Evolutionary conservation across 2,329 filamentous ascomycete genomes (phyloP).

Genomic region (Diaporthe velutina): DNA sequence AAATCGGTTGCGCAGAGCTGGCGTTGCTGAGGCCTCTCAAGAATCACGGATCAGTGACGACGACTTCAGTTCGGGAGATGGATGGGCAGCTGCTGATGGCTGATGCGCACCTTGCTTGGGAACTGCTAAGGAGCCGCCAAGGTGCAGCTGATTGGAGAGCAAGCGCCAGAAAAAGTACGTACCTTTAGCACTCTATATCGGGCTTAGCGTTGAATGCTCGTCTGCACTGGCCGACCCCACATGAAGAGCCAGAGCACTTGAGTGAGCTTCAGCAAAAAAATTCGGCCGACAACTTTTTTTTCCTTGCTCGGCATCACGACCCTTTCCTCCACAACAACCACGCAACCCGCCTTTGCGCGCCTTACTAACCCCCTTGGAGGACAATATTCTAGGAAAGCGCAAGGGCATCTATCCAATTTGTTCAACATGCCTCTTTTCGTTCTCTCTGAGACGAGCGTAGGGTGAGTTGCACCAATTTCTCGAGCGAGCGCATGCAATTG

Average conservation of each 20-base stretch:
- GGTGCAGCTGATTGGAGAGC: slow-evolving; percentile 30
- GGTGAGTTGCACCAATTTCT: slow-evolving; percentile 59
- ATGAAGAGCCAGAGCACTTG: slow-evolving; percentile 29
- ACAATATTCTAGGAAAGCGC: slow-evolving; percentile 39
- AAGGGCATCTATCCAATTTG: slow-evolving; percentile 40
- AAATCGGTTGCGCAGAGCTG: background rate
- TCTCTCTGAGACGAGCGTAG: slow-evolving; percentile 91
- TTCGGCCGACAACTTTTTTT: slow-evolving; percentile 38
- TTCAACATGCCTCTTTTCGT: slow-evolving; percentile 88
- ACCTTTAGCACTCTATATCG: background rate
- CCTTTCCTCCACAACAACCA: slow-evolving; percentile 30
- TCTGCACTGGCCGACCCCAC: slow-evolving; percentile 38
- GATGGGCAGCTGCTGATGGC: slow-evolving; percentile 24
- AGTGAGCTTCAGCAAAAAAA: slow-evolving; percentile 38
- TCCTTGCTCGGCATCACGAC: slow-evolving; percentile 25
- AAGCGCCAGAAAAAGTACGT: slow-evolving; percentile 18
- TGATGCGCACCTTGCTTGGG: slow-evolving; percentile 24
- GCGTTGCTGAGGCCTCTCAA: slow-evolving; percentile 1
- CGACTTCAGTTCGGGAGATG: slow-evolving; percentile 10
- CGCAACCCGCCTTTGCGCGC: slow-evolving; percentile 36
- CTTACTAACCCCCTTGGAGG: slow-evolving; percentile 44
- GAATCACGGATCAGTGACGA: slow-evolving; percentile 34
- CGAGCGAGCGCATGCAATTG: slow-evolving; percentile 3
- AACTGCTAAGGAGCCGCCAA: slow-evolving; percentile 11
- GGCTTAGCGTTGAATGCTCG: slow-evolving; percentile 28